Evolutionary conservation across 371 early-diverging fungal genomes (phyloP), one percentile per base, ranked within the genome.

Genomic region (Smittium culicis): DNA sequence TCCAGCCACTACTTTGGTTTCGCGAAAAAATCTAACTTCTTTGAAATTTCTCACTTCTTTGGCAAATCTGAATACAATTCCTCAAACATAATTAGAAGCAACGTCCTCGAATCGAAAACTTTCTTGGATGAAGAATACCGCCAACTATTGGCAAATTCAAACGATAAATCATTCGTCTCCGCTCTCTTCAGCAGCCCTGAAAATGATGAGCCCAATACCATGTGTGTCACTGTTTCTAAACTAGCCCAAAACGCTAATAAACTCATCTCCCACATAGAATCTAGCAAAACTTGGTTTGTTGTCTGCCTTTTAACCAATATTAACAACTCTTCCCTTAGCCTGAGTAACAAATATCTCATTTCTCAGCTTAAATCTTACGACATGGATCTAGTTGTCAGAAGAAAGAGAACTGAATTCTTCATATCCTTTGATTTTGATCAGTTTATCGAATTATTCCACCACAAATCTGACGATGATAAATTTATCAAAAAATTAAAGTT

Each of bases 281-380:
- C 89, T 63, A 90, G 94, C 0, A 83, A 86, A 34, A 79, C 89
- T 5, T 95, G 94, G 88, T 89, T 88, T 72, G 77, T 94, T 64
- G 79, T 92, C 66, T 91, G 91, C 76, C 72, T 96, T 25, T 68
- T 66, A 61, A 68, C 76, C 14, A 76, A 75, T 45, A 70, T 72
- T 31, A 68, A 70, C 32, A 66, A 65, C n/a, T 64, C 77, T 34
- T 63, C 77, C 14, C 71, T 63, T 17, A 54, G 66, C 0, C 56
- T 69, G 16, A 77, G 77, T 69, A 68, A 73, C 1, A 80, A 79
- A 65, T 73, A 73, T 64, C 80, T 90, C 8, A 63, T 73, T 34
- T 65, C 75, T 2, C 89, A 88, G 67, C 75, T 88, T 2, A 72
- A 73, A n/a, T 69, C 73, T 1, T 80, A 79, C 60, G 82, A 79